These are phyloP conservation scores for Lactarius indigo DNA, from an alignment of 768 basidiomycete genomes.

Conservation along the genomic window DNA sequence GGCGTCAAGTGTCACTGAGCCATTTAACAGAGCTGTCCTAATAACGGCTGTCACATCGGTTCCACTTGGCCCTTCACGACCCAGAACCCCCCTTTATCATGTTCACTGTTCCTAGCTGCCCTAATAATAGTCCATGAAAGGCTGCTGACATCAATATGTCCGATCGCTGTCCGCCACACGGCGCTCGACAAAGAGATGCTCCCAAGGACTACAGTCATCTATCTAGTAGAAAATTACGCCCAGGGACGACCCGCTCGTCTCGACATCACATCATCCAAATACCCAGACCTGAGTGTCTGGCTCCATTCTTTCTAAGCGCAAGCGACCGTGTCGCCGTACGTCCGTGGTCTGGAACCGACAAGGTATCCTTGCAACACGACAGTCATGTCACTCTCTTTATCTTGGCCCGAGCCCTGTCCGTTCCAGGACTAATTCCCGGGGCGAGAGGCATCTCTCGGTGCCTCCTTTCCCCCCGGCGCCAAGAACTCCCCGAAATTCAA, in stretches of 20 bases:
- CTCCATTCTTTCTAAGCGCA: slow-evolving; percentile 12
- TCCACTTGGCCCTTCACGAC: slow-evolving; percentile 11
- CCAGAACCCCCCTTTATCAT: slow-evolving; percentile 12
- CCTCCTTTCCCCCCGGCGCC: slow-evolving; percentile 2
- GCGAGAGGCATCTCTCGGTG: background rate
- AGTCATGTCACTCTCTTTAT: background rate
- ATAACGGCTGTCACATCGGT: background rate
- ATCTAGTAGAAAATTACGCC: background rate
- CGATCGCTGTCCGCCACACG: background rate
- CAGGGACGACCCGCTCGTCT: background rate
- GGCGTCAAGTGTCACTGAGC: background rate
- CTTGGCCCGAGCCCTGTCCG: background rate
- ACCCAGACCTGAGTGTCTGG: background rate
- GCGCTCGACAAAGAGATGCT: background rate
- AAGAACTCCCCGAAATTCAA: background rate
- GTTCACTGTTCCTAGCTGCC: slow-evolving; percentile 11
- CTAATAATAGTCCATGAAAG: background rate
- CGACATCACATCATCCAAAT: background rate
- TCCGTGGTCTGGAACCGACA: background rate
- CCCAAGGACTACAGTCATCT: background rate
- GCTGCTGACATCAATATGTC: background rate
- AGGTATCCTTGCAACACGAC: slow-evolving; percentile 18
- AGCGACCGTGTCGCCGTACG: background rate
- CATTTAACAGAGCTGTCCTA: background rate
- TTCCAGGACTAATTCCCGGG: background rate